A percentile compares a stretch with the other conserved stretches of the same genome.
Conservation (phyloP, 1,284 basidiomycete species). For the Earliella scabrosa region DNA sequence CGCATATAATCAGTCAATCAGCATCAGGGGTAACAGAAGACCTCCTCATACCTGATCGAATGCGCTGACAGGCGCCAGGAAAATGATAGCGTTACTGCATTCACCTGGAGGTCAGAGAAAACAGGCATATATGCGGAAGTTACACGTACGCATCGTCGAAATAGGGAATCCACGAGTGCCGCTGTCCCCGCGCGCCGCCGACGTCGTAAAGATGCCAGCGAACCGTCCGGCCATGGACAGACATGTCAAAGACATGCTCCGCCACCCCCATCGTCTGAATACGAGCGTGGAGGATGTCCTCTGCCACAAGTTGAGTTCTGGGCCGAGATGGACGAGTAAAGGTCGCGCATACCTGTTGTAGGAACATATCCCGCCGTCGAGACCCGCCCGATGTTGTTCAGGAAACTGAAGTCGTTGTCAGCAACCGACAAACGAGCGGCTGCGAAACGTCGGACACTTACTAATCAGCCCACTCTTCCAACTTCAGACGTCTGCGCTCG, state of each 20-base stretch:
- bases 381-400: conserved; percentile 71
- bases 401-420: conserved; percentile 53
- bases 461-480: conserved; percentile 87
- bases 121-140: neutral
- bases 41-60: conserved; percentile 71
- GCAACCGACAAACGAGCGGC: neutral
- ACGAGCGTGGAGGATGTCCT: conserved; percentile 82
- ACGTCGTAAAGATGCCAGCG: conserved; percentile 85
- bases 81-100: conserved; percentile 76
- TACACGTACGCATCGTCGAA: conserved; percentile 70
- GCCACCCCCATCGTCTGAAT: conserved; percentile 86
- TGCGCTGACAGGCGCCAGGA: conserved; percentile 84
- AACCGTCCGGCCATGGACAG: conserved; percentile 73
- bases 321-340: too few species aligned
- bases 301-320: too few species aligned
- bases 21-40: neutral
- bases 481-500: conserved; percentile 66
- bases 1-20: conserved; percentile 6
- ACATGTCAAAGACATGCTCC: conserved; percentile 76
- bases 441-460: conserved; percentile 43
- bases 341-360: conserved; percentile 69
- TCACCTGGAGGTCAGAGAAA: neutral
- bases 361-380: conserved; percentile 70
- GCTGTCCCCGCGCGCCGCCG: conserved; percentile 81
- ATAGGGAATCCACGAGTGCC: conserved; percentile 81